Base-by-base conservation (phyloP, 257 asterid genomes). In the Eucommia ulmoides region DNA sequence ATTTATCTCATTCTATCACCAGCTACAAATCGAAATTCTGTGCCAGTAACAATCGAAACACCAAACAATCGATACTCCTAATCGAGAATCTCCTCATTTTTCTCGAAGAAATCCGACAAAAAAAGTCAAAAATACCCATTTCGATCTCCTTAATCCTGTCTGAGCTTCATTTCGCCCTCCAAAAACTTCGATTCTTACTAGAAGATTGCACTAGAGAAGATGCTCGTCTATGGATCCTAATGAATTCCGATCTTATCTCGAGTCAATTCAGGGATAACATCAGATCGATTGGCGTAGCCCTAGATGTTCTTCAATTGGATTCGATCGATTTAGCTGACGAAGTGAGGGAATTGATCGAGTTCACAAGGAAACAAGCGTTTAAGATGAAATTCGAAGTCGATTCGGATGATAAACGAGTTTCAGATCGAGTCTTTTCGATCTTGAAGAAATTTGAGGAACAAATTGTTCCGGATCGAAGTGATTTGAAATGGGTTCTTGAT, bases 141-240 rank as follows among this genome's bases (percentile, higher is more conserved):
- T 58, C 85, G 22, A 20, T 58, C 19, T 0, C 33, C 1, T 50
- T 73, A 21, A 58, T 75, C 80, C 60, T 88, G 33, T 79, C 96
- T 1, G 97, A 84, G 57, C 79, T 88, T 47, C 94, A 89, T 52
- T 78, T 76, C 61, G 54, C 68, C 77, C 75, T 89, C 73, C 97
- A 89, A 49, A 82, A 74, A 68, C 53, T 80, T 58, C 74, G 50
- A 19, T 80, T 68, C 72, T 65, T 84, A 49, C 45, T 88, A 29
- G 75, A 88, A 14, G 95, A 88, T 56, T 84, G 95, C 35, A 19
- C 74, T 0, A 66, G 84, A 58, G 77, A 62, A 3, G 89, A 76
- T 38, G 64, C 91, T 4, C 55, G 87, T 65, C 21, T 80, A 5
- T 82, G 74, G 82, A 64, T 82, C 73, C 70, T 82, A 49, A 21